Conservation (phyloP, 1,284 basidiomycete species). For the Schizopora paradoxa region DNA sequence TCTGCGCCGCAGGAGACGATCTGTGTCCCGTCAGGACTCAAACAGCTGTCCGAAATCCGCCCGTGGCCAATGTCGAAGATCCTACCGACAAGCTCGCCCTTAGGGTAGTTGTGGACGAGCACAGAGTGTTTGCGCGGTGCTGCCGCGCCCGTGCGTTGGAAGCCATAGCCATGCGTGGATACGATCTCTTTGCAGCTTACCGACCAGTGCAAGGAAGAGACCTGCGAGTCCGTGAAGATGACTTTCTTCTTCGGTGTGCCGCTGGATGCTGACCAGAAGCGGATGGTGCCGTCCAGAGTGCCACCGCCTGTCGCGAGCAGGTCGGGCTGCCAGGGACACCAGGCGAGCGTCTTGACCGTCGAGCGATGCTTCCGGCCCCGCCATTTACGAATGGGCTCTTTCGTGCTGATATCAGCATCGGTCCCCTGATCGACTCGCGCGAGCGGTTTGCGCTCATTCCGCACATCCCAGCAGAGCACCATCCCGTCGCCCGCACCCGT, state of each 20-base stretch:
- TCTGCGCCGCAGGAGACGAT: constrained; percentile 17
- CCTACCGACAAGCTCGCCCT: constrained; percentile 8
- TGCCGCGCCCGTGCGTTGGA: constrained; percentile 5
- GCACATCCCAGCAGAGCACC: constrained; percentile 13
- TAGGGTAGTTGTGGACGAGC: constrained; percentile 15
- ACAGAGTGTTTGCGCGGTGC: constrained; percentile 14
- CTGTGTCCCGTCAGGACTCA: constrained; percentile 16
- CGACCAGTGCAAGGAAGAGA: constrained; percentile 15
- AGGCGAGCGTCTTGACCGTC: constrained; percentile 67
- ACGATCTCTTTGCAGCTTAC: constrained; percentile 14
- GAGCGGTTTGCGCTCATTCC: constrained; percentile 3
- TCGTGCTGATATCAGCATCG: constrained; percentile 4
- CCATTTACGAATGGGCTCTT: constrained; percentile 8
- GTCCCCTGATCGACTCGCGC: too few species aligned
- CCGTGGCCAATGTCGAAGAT: constrained; percentile 15
- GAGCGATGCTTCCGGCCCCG: constrained; percentile 10
- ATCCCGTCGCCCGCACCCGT: constrained; percentile 14
- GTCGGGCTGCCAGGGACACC: constrained; percentile 88
- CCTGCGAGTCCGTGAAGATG: constrained; percentile 13
- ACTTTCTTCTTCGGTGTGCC: background rate
- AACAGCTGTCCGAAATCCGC: constrained; percentile 16
- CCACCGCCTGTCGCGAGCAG: constrained; percentile 79
- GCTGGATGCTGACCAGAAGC: constrained; percentile 12
- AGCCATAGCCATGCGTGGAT: constrained; percentile 17
- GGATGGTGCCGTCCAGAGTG: constrained; percentile 15